phyloP scores from a whole-genome alignment of 768 basidiomycete species.

The Astraeus odoratus region DNA sequence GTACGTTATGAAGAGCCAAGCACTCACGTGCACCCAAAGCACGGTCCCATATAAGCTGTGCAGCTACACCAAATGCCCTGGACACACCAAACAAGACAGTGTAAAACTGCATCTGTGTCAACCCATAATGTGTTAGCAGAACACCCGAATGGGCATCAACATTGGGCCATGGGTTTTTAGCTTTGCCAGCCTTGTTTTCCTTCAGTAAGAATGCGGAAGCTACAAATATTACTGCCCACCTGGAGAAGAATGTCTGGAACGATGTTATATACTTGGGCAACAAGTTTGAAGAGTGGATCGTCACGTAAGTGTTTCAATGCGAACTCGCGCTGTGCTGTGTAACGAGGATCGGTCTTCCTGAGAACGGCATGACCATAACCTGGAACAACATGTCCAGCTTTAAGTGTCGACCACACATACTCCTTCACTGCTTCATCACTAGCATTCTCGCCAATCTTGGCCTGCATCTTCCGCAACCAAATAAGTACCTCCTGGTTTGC shows the following conservation, averaged over 20 bases:
- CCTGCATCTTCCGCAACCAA: conserved; percentile 93
- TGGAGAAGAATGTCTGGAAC: conserved; percentile 88
- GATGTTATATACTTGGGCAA: conserved; percentile 79
- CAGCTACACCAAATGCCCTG: conserved; percentile 85
- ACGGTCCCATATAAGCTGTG: conserved; percentile 91
- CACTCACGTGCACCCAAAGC: conserved; percentile 83
- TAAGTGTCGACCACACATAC: conserved; percentile 93
- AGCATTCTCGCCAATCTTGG: conserved; percentile 78
- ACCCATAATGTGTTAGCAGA: conserved; percentile 78
- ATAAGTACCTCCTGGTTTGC: conserved; percentile 96
- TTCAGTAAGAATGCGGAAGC: neutral
- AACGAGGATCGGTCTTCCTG: conserved; percentile 89
- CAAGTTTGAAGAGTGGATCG: conserved; percentile 91
- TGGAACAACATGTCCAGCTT: conserved; percentile 89
- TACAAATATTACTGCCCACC: conserved; percentile 30
- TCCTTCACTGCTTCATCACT: conserved; percentile 85
- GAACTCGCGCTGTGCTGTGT: conserved; percentile 86
- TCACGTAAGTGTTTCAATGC: conserved; percentile 78
- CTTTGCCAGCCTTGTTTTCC: conserved; percentile 66
- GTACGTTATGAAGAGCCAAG: neutral
- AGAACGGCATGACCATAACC: conserved; percentile 87
- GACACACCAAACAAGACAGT: conserved; percentile 96
- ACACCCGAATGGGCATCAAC: conserved; percentile 96
- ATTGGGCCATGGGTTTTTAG: conserved; percentile 95
- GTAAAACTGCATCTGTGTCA: conserved; percentile 92